Base-by-base conservation (phyloP, 2,329 filamentous ascomycete species). In the Cladosporium sp. region DNA sequence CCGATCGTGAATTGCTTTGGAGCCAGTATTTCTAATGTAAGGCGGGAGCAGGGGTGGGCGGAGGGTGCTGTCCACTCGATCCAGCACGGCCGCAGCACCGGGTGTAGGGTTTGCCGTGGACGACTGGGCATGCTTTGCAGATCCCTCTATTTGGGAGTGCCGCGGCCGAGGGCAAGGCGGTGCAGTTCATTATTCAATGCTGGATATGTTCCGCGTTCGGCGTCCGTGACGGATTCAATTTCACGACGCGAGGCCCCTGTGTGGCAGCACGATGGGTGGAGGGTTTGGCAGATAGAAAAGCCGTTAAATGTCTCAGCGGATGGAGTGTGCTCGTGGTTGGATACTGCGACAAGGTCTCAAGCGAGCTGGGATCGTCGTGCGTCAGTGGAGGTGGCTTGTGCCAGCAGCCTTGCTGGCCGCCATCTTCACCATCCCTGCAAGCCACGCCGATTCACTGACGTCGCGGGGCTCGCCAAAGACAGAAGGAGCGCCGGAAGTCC, bases 401-500 rank as follows among this genome's bases (percentile, higher is more conserved):
- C 35, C 2, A 4, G n/a, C 35, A 28, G 22, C 35, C n/a, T 14
- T 35, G 34, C 35, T n/a, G 35, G n/a, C 35, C n/a, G 13, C 35
- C 35, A 38, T 38, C 13, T 14, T 38, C 35, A 14, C 34, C 46
- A 18, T 42, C 13, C 46, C 42, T 40, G 37, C 13, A 49, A 18
- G 28, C 19, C 37, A 31, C 28, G 46, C 19, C 19, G 8, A 18
- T 49, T 40, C 34, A 46, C 34, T 37, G n/a, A 37, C 33, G 14
- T 32, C 33, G 46, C 46, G 46, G 46, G 37, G 38, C 40, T 19
- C 32, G 42, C 48, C 37, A 5, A 37, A 28, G 13, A 37, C 31
- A 43, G 48, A 50, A 50, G 48, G 48, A 50, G 48, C 38, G 38
- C 48, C 48, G 48, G 37, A 13, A 33, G 48, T 50, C 48, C 48